Evolutionary conservation across 2,329 filamentous ascomycete species (phyloP).

Genomic region (Aspergillus arachidicola): DNA sequence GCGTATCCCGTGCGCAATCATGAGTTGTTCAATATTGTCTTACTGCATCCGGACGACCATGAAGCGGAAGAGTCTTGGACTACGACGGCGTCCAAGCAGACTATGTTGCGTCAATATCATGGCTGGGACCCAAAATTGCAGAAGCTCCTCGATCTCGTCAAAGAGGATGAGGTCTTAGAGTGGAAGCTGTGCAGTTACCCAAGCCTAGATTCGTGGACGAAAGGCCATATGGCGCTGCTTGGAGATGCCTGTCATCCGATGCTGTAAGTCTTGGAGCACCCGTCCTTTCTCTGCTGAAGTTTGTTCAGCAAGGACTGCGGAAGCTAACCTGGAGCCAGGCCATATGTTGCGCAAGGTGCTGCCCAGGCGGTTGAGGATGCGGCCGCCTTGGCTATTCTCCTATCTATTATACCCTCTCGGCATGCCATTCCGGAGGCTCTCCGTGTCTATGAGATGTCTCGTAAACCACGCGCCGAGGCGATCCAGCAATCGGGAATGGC

Average conservation of each 20-base stretch:
- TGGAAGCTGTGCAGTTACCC: conserved; percentile 41
- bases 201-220: conserved; percentile 38
- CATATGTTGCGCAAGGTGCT: conserved; percentile 49
- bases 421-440: conserved; percentile 37
- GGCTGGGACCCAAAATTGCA: conserved; percentile 64
- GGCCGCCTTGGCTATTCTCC: conserved; percentile 36
- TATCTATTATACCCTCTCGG: conserved; percentile 26
- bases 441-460: conserved; percentile 38
- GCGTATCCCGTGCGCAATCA: conserved; percentile 73
- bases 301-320: not conserved
- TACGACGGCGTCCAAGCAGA: conserved; percentile 61
- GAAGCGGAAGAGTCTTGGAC: conserved; percentile 66
- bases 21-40: conserved; percentile 66
- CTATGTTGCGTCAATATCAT: conserved; percentile 61
- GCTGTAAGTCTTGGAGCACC: conserved; percentile 12
- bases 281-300: not conserved
- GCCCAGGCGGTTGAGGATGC: conserved; percentile 50
- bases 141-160: conserved; percentile 62
- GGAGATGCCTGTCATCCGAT: conserved; percentile 51
- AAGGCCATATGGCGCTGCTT: conserved; percentile 38
- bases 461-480: conserved; percentile 42
- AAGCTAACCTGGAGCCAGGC: conserved; percentile 8
- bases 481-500: conserved; percentile 41
- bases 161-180: conserved; percentile 52
- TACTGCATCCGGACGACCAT: conserved; percentile 63